Evolutionary conservation across 768 basidiomycete genomes (phyloP), one percentile per base, ranked within the genome.

Genomic region (Infundibulicybe gibba): DNA sequence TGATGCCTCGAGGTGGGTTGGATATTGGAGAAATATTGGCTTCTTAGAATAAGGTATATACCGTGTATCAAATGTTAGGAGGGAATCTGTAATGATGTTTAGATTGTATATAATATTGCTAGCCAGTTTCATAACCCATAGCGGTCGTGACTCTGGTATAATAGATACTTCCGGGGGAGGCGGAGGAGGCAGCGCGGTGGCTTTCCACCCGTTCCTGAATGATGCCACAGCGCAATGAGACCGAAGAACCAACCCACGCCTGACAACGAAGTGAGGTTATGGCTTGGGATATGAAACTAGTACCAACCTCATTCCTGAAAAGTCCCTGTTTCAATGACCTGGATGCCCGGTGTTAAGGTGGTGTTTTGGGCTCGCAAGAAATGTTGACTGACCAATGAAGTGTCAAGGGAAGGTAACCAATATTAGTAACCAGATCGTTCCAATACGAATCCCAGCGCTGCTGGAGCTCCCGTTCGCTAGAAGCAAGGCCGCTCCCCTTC

Each of bases 401-500:
- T 2, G 91, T 88, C 42, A 90, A 62, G 3, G 91, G 93, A n/a
- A 92, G 66, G 59, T 90, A 87, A 19, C 81, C 80, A 6, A 85
- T 51, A 58, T 92, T 92, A 41, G 81, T 79, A 12, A 87, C 61
- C 10, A 87, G 61, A 49, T 91, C 89, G 43, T 80, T 84, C 76
- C 81, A 81, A 45, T 83, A 80, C 13, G 83, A 76, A 52, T 78
- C 75, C 81, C 84, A 83, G 52, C 82, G 69, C 47, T 79, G 70
- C 17, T 60, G 51, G 16, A 90, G 60, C 43, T 86, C 83, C 50
- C 74, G 80, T 53, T 88, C 85, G 19, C 68, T 66, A 1, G 57
- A 59, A n/a, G 62, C 68, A 40, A 75, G 55, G 47, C 70, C 64
- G n/a, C 59, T 64, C 2, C 74, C 81, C 56, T 79, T 85, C 1